Conservation (phyloP, 768 basidiomycete species). For the Trametes cubensis region DNA sequence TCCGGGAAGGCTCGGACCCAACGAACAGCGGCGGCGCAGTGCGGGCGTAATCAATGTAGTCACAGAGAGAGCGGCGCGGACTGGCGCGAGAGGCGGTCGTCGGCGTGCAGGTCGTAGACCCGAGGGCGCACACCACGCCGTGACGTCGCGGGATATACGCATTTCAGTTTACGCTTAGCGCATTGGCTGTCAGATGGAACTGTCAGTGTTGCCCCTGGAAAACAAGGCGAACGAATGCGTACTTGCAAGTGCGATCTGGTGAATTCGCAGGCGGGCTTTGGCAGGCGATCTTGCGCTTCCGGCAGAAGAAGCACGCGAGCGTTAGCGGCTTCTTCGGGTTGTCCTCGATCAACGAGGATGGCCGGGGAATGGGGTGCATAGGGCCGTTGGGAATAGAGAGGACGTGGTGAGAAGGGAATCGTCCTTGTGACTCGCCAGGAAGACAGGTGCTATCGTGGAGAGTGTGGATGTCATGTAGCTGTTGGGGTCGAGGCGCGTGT, state of each 20-base stretch:
- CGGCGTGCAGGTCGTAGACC: constrained; percentile 21
- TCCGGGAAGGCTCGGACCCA: constrained; percentile 21
- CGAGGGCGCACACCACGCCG: constrained; percentile 51
- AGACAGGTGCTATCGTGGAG: constrained; percentile 11
- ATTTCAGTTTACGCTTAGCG: constrained; percentile 65
- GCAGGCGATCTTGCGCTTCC: constrained; percentile 45
- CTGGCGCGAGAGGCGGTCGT: constrained; percentile 20
- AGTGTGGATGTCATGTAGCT: constrained; percentile 12
- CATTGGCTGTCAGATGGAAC: constrained; percentile 59
- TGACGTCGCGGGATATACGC: constrained; percentile 73
- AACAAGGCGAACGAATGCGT: constrained; percentile 24
- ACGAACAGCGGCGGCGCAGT: neutral
- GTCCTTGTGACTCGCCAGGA: constrained; percentile 5
- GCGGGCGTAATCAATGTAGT: constrained; percentile 3
- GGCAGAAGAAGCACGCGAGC: constrained; percentile 44
- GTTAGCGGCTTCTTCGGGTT: constrained; percentile 41
- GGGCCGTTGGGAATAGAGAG: constrained; percentile 24
- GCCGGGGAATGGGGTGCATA: constrained; percentile 23
- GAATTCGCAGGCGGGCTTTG: constrained; percentile 35
- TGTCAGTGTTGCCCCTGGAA: constrained; percentile 17
- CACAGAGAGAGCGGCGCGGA: constrained; percentile 17
- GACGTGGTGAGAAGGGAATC: constrained; percentile 13
- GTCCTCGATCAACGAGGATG: constrained; percentile 31
- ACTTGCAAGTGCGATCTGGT: constrained; percentile 41
- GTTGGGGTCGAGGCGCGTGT: constrained; percentile 25